phyloP scores from a whole-genome alignment of 106 monocot genomes.

The Dactylorhiza incarnata region DNA sequence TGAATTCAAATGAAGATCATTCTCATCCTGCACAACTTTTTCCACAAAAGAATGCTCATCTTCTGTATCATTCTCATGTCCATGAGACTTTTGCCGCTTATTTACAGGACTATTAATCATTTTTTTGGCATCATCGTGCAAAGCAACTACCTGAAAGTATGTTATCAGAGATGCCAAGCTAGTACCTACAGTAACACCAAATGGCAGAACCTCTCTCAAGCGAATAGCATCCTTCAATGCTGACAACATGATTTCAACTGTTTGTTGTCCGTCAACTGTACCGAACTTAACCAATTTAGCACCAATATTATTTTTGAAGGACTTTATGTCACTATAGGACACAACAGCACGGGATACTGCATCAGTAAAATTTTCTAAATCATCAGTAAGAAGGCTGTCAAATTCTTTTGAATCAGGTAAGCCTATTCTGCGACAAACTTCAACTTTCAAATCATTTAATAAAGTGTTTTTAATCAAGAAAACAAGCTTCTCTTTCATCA shows the following conservation, averaged over 20 bases:
- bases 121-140: slow-evolving; percentile 31
- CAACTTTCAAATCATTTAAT: slow-evolving; percentile 54
- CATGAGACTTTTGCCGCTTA: slow-evolving; percentile 14
- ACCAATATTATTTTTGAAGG: slow-evolving; percentile 15
- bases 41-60: slow-evolving; percentile 3
- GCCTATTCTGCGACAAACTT: slow-evolving; percentile 64
- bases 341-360: slow-evolving; percentile 36
- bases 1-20: slow-evolving; percentile 20
- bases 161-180: slow-evolving; percentile 60
- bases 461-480: slow-evolving; percentile 39
- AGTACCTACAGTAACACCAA: slow-evolving; percentile 76
- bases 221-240: slow-evolving; percentile 36
- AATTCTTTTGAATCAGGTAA: slow-evolving; percentile 28
- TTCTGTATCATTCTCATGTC: slow-evolving; percentile 8
- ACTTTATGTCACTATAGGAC: slow-evolving; percentile 25
- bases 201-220: slow-evolving; percentile 68
- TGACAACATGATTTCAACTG: slow-evolving; percentile 43
- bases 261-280: slow-evolving; percentile 33
- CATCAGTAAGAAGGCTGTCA: slow-evolving; percentile 32
- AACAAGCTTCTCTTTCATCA: slow-evolving; percentile 24
- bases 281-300: slow-evolving; percentile 38
- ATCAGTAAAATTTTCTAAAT: slow-evolving; percentile 51
- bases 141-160: slow-evolving; percentile 52
- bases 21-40: not conserved
- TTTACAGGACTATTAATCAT: slow-evolving; percentile 7